Percentiles rank a stretch among this genome's conserved stretches.
phyloP scores from a whole-genome alignment of 1,139 yeast species.

The Trichomonascaceae sp. region DNA sequence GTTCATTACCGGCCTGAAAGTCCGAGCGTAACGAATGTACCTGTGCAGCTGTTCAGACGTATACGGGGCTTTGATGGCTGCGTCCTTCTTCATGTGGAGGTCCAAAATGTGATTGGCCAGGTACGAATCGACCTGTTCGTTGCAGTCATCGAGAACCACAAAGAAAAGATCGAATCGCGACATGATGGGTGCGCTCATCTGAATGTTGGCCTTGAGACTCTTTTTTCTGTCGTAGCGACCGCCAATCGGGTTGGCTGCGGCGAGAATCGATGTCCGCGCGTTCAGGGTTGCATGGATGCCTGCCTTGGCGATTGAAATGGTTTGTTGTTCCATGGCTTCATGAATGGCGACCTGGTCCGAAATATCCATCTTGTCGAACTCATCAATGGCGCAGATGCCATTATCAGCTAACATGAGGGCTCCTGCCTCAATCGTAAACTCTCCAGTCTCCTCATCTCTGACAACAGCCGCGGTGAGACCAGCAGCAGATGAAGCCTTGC shows the following conservation, averaged over 20 bases:
- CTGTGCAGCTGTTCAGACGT: constrained; percentile 80
- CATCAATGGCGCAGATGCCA: constrained; percentile 97
- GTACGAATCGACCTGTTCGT: constrained; percentile 79
- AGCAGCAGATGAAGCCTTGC: constrained; percentile 98
- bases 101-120: constrained; percentile 88
- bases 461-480: constrained; percentile 98
- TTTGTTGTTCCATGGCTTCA: constrained; percentile 99
- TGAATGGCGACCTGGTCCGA: constrained; percentile 97
- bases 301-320: constrained; percentile 95
- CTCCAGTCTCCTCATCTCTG: constrained; percentile 95
- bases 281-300: constrained; percentile 96
- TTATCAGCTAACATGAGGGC: constrained; percentile 98
- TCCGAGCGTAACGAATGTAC: constrained; percentile 83
- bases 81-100: constrained; percentile 83
- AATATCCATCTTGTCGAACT: constrained; percentile 95
- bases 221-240: constrained; percentile 86
- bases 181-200: constrained; percentile 99
- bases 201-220: constrained; percentile 74
- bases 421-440: constrained; percentile 96
- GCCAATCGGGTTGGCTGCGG: constrained; percentile 95
- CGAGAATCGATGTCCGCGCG: constrained; percentile 90
- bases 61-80: constrained; percentile 82
- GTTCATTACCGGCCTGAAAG: constrained; percentile 84
- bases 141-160: constrained; percentile 90
- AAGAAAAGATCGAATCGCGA: constrained; percentile 94